Base-by-base conservation (phyloP, 2,329 filamentous ascomycete genomes). In the Exophiala xenobiotica region DNA sequence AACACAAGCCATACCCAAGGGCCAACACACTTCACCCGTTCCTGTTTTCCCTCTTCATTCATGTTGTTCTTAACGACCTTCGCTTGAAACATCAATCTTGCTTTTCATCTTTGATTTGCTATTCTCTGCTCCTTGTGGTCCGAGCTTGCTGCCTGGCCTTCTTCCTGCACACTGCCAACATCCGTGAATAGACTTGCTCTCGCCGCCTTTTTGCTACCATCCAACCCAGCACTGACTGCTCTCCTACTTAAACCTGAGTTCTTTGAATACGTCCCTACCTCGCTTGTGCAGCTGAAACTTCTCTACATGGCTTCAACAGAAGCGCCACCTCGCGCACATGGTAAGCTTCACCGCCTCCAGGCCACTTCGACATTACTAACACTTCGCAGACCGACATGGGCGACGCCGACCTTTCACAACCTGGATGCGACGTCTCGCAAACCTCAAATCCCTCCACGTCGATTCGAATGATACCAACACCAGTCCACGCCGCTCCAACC, bases 351-450 rank as follows among this genome's bases (percentile, higher is more conserved):
- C 9, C 27, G 23, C 29, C 14, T 24, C 6, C 31, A 31, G 16
- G 18, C 26, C 23, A 29, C 11, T 12, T 14, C 20, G 14, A 42
- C 16, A 14, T 6, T n/a, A 8, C n/a, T 19, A 35, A 33, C 49
- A 59, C 50, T 26, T 31, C 18, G 37, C 67, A 90, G 87, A 90
- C 69, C 81, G 83, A 61, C 78, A 84, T 65, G 81, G 80, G 63
- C 87, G 90, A 60, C 86, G 90, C 63, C 84, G 88, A 58, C 92
- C 91, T 19, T 97, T 97, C 67, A 82, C 91, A 40, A 88, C 85
- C 61, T 95, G 92, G 87, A 90, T 99, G 77, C 95, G 91, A 78
- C 91, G 91, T 65, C 81, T 97, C 51, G 85, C 90, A 56, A 92
- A 86, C 68, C 86, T 96, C 72, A 96, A 95, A 70, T 78, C 75